Evolutionary conservation across 2,329 filamentous ascomycete species (phyloP).

Genomic region (Colletotrichum limetticola): DNA sequence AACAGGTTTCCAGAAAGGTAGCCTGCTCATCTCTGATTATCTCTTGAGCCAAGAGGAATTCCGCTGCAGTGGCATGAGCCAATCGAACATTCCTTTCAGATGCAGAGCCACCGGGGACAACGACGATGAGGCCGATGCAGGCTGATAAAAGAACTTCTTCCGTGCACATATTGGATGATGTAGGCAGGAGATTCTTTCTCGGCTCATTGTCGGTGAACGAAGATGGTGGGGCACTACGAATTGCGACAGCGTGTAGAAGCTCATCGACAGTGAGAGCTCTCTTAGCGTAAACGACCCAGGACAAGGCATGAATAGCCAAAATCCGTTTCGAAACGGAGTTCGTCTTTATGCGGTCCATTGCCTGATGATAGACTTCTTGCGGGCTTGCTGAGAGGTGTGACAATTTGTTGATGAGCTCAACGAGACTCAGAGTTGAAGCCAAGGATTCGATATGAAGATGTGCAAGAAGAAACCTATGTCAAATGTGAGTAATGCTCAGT

Average conservation of each 20-base stretch:
- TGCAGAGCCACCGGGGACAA: background rate
- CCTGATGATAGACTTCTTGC: background rate
- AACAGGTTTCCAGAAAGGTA: background rate
- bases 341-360: background rate
- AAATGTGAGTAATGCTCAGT: background rate
- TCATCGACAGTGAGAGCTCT: constrained; percentile 7
- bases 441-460: constrained; percentile 16
- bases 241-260: constrained; percentile 10
- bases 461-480: constrained; percentile 10
- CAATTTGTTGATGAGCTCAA: background rate
- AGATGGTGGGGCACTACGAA: background rate
- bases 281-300: background rate
- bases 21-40: background rate
- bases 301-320: constrained; percentile 1
- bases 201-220: background rate
- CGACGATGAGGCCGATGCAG: constrained; percentile 11
- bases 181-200: background rate
- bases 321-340: background rate
- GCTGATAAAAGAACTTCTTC: constrained; percentile 5
- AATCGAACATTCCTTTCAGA: background rate
- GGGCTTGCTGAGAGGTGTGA: background rate
- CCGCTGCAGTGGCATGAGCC: background rate
- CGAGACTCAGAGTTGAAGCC: background rate
- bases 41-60: background rate
- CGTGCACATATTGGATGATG: background rate